Base-by-base conservation (phyloP, 2,329 filamentous ascomycete genomes). In the Colletotrichum noveboracense region DNA sequence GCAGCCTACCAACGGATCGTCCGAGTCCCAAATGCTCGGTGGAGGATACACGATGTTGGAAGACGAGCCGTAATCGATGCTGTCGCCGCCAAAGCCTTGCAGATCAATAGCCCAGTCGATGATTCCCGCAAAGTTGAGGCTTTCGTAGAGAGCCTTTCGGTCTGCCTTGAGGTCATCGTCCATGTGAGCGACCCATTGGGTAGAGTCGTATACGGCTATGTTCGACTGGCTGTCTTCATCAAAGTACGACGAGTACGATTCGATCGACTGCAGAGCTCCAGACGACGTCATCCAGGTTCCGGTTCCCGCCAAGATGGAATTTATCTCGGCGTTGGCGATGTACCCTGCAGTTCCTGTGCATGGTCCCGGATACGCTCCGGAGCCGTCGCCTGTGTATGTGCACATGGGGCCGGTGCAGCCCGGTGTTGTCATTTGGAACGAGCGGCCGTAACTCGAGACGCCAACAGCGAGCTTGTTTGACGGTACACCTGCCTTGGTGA, bases 31-130 rank as follows among this genome's bases (percentile, higher is more conserved):
- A 7, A 38, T 38, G 36, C 36, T 38, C 36, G 36, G 36, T 38
- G 36, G 36, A 1, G 36, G 36, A 18, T 38, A 38, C 36, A 38
- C 36, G 7, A 38, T 38, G 36, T 38, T 38, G 0, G 36, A 38
- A 5, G 36, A 38, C 1, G 36, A 38, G 28, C 60, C 69, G 4
- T 36, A 28, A 3, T 36, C 68, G 21, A 65, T 65, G 69, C 21
- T 48, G 24, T 60, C 61, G 28, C 65, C 70, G 5, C 62, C 34
- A 5, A 48, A 66, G 67, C 70, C 56, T 3, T 62, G 28, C 3
- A 82, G 77, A 26, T 86, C 84, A 16, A 83, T 76, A 3, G 84
- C 83, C 84, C 83, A 86, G 75, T 86, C 84, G 4, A 78, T 78
- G 4, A 38, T 18, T 9, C 72, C 84, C 12, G 76, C 80, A 73